A percentile compares a stretch with the other conserved stretches of the same genome.
Evolutionary conservation across 2,329 filamentous ascomycete genomes (phyloP).

Genomic region (Diatrype stigma): DNA sequence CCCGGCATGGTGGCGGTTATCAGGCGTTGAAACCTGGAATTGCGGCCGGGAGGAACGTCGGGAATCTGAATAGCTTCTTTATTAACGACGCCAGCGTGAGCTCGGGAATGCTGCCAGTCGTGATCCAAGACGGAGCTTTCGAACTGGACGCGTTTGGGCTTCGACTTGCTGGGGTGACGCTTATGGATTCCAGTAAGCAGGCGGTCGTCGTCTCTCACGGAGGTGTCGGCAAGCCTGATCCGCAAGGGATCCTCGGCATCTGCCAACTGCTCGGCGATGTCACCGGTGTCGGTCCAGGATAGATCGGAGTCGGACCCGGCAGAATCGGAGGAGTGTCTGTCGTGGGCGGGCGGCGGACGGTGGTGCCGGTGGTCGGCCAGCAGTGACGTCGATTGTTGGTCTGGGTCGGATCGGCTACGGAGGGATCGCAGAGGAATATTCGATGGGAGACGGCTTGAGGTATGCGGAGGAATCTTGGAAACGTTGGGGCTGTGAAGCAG

Average conservation of each 20-base stretch:
- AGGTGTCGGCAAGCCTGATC: constrained; percentile 61
- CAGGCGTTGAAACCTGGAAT: constrained; percentile 64
- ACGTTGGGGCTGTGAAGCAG: constrained; percentile 70
- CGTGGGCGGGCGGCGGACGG: constrained; percentile 37
- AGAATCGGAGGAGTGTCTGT: constrained; percentile 45
- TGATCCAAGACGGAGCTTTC: constrained; percentile 43
- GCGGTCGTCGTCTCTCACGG: constrained; percentile 52
- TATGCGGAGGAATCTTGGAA: constrained; percentile 82
- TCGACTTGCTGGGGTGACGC: constrained; percentile 33
- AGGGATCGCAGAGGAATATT: constrained; percentile 86
- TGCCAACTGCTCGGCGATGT: constrained; percentile 86
- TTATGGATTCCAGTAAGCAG: constrained; percentile 48
- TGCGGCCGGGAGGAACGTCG: constrained; percentile 56
- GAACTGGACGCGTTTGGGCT: constrained; percentile 67
- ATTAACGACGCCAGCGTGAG: constrained; percentile 42
- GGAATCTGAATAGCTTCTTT: constrained; percentile 85
- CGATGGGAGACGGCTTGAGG: constrained; percentile 65
- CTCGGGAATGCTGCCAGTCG: constrained; percentile 29
- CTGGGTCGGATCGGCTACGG: constrained; percentile 35
- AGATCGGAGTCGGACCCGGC: constrained; percentile 66
- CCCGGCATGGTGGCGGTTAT: constrained; percentile 84
- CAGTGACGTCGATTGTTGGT: constrained; percentile 34
- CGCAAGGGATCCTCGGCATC: constrained; percentile 79
- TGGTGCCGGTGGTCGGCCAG: constrained; percentile 40
- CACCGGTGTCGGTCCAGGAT: constrained; percentile 90